Base-by-base conservation (phyloP, 1,139 yeast species). In the Sugiyamaella japonica region DNA sequence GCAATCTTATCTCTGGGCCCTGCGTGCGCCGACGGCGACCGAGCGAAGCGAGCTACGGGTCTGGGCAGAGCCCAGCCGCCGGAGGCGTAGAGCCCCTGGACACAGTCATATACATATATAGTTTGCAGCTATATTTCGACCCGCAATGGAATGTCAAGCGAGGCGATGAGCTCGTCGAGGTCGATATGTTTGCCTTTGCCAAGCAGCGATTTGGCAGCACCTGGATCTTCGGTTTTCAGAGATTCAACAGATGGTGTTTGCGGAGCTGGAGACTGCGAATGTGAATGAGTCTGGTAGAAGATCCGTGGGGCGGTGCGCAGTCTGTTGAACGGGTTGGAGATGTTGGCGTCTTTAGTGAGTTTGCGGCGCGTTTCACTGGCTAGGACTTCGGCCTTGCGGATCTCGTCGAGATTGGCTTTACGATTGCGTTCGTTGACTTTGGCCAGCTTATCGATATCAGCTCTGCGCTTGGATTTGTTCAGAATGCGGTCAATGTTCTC, bases 271-370 rank as follows among this genome's bases (percentile, higher is more conserved):
- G 54, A 56, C 54, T 64, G 61, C 36, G 54, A 56, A 52, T 64
- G 61, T 64, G 58, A 54, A 6, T 57, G 54, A 3, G 68, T 56
- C 59, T 79, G 78, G 60, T 91, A 90, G 70, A 89, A 91, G 59
- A 89, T 84, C 66, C 88, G 82, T 0, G 97, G 88, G 57, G 83
- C 85, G 0, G 97, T 91, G 69, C 89, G 86, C 66, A 93, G 79
- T 69, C 98, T 81, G 59, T 89, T 84, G 71, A 93, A 93, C 34
- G 99, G 98, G 73, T 93, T 95, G 7, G 86, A 82, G 52, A 75
- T 78, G 16, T 75, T 74, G 52, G 79, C 77, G 32, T 76, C 77
- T 48, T 73, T 75, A 34, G 65, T 58, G 32, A 61, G 55, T 56
- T 78, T 72, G 64, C 85, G 81, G 55, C 85, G 77, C 64, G 77